A percentile compares a stretch with the other conserved stretches of the same genome.
phyloP scores from a whole-genome alignment of 2,329 filamentous ascomycete species.

The Colletotrichum higginsianum region DNA sequence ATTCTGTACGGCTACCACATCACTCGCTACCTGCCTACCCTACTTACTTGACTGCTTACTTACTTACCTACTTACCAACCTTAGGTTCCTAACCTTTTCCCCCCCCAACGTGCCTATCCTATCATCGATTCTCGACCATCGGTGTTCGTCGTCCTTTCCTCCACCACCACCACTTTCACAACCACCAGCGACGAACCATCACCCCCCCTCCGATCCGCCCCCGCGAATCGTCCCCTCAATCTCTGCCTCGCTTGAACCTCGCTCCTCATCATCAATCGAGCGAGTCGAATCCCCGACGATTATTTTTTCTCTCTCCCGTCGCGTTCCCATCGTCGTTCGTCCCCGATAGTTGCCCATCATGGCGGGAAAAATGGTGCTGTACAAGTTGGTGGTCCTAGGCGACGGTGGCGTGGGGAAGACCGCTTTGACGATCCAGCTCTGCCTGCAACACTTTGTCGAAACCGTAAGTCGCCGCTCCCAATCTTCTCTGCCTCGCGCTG shows the following conservation, averaged over 20 bases:
- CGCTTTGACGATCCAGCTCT: constrained; percentile 95
- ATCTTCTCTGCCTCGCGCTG: background rate
- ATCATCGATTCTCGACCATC: constrained; percentile 33
- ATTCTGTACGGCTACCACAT: constrained; percentile 26
- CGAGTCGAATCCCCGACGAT: constrained; percentile 18
- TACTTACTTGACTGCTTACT: constrained; percentile 16
- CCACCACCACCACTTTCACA: constrained; percentile 43
- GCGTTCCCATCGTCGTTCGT: constrained; percentile 43
- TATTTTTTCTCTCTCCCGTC: background rate
- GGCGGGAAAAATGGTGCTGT: constrained; percentile 95
- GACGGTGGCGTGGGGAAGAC: constrained; percentile 97
- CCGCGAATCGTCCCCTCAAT: constrained; percentile 36
- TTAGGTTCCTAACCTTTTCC: constrained; percentile 33
- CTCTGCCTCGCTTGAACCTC: constrained; percentile 23
- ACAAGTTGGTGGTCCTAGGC: constrained; percentile 95
- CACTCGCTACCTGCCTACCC: constrained; percentile 3
- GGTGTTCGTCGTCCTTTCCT: constrained; percentile 42
- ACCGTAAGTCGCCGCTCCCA: constrained; percentile 70
- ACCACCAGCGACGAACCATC: constrained; percentile 44
- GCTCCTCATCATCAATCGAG: constrained; percentile 35
- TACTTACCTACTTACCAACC: constrained; percentile 28
- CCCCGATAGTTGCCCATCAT: constrained; percentile 63
- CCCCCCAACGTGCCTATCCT: constrained; percentile 31
- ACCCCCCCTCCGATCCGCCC: constrained; percentile 39
- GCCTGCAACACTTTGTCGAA: constrained; percentile 98